These are phyloP conservation scores for Pleurotus platypus DNA, from an alignment of 768 basidiomycete species.

Conservation along the genomic window DNA sequence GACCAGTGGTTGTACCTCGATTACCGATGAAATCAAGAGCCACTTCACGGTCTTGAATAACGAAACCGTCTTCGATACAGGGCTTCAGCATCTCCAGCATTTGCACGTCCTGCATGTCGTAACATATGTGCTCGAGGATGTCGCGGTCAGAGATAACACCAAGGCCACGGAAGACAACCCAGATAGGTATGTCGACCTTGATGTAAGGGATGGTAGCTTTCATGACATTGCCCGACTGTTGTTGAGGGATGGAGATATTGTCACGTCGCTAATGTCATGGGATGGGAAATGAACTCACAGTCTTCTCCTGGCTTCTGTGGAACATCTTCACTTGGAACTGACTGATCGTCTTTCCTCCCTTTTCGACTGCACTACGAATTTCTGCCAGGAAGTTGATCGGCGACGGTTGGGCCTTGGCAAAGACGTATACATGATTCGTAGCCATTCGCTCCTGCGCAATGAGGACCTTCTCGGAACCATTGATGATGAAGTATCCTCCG, in stretches of 20 bases:
- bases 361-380: conserved; percentile 96
- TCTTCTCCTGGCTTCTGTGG: conserved; percentile 83
- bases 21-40: conserved; percentile 98
- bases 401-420: conserved; percentile 95
- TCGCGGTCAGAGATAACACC: conserved; percentile 98
- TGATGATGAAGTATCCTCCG: conserved; percentile 99
- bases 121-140: conserved; percentile 97
- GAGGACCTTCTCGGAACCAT: conserved; percentile 99
- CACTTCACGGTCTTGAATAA: conserved; percentile 95
- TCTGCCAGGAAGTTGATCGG: conserved; percentile 95
- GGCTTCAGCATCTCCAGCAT: conserved; percentile 99
- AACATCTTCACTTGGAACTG: conserved; percentile 99
- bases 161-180: conserved; percentile 97
- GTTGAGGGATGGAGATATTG: not conserved
- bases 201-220: conserved; percentile 98
- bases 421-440: conserved; percentile 98
- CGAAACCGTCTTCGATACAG: conserved; percentile 97
- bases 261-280: not conserved
- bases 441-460: conserved; percentile 99
- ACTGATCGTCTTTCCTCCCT: conserved; percentile 96
- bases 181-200: conserved; percentile 96
- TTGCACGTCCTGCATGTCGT: conserved; percentile 93
- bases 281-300: conserved; percentile 46
- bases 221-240: conserved; percentile 92
- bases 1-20: conserved; percentile 91